Base-by-base conservation (phyloP, 306 rosid genomes). In the Lithocarpus polystachyus region DNA sequence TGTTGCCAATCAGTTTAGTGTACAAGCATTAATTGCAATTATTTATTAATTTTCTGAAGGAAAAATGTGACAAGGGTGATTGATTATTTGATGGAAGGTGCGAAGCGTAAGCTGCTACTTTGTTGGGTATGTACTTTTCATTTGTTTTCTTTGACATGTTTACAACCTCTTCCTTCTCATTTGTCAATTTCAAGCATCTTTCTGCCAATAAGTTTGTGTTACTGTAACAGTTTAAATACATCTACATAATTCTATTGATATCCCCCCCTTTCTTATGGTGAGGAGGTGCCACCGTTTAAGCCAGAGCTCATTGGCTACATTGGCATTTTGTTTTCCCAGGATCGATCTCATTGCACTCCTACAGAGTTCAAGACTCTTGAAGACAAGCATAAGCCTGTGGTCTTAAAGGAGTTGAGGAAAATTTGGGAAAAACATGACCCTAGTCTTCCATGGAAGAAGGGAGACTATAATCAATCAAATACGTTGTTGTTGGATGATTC, bases 401-500 rank as follows among this genome's bases (percentile, higher is more conserved):
- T 92, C 65, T 92, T 92, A 31, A 94, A 94, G 88, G 97, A 94
- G 51, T 68, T 94, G 79, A 90, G 90, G 77, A 92, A 75, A 85
- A 70, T 94, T 73, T 94, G 98, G 97, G 92, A 90, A 75, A 90
- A 90, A 62, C 85, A 86, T 9, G 94, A 90, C 77, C 88, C 90
- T 26, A 67, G 65, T 87, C 93, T 90, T 88, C 97, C 93, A 14
- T 94, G 97, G 96, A 86, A 87, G 82, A 87, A 82, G 54, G 97
- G 96, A 22, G 84, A 83, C 68, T 94, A 81, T 56, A 79, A 88
- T 24, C 89, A 89, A 86, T 81, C 90, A n/a, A 94, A 94, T 40
- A 92, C 98, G 0, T 75, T 92, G 79, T 79, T 94, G 76, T 57
- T 94, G 87, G 98, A 94, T 80, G 98, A 94, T 86, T 94, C 98